Percentiles rank a stretch among this genome's conserved stretches.
Conservation (phyloP, 495 filamentous ascomycete species). For the Baudoinia panamericana region DNA sequence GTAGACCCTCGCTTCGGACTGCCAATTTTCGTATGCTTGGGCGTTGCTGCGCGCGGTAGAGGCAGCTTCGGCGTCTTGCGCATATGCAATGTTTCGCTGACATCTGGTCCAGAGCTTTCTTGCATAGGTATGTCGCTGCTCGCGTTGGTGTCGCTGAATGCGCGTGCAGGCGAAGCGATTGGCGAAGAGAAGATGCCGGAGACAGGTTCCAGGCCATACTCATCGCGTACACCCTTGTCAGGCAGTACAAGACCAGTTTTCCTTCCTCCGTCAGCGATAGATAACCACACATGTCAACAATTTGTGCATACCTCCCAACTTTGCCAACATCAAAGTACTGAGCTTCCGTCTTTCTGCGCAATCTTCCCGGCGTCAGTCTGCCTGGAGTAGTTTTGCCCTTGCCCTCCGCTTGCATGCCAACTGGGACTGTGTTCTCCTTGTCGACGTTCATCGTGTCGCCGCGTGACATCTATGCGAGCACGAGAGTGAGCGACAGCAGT, state of each 20-base stretch:
- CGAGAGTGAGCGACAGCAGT: background rate
- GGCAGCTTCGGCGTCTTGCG: conserved; percentile 18
- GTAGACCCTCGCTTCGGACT: conserved; percentile 19
- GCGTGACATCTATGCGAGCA: too few species aligned
- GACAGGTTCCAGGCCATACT: conserved; percentile 78
- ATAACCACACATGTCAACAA: conserved; percentile 1
- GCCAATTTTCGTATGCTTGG: conserved; percentile 19
- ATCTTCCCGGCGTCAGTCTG: conserved; percentile 14
- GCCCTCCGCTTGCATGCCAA: conserved; percentile 6
- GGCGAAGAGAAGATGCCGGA: conserved; percentile 84
- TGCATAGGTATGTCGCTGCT: conserved; percentile 33
- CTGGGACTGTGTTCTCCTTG: conserved; percentile 19
- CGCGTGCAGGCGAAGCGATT: conserved; percentile 42
- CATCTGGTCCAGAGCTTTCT: conserved; percentile 37
- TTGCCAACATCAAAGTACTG: conserved; percentile 54
- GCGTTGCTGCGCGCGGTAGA: conserved; percentile 14
- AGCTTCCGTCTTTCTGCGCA: conserved; percentile 39
- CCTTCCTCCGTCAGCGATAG: conserved; percentile 26
- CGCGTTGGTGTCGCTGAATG: conserved; percentile 29
- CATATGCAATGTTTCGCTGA: conserved; percentile 24
- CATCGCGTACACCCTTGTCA: conserved; percentile 72
- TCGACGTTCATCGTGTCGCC: conserved; percentile 14
- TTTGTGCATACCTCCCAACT: conserved; percentile 42
- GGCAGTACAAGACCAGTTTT: conserved; percentile 74
- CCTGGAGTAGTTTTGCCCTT: conserved; percentile 2